phyloP scores from a whole-genome alignment of 257 asterid species.

The Nicotiana obtusifolia region DNA sequence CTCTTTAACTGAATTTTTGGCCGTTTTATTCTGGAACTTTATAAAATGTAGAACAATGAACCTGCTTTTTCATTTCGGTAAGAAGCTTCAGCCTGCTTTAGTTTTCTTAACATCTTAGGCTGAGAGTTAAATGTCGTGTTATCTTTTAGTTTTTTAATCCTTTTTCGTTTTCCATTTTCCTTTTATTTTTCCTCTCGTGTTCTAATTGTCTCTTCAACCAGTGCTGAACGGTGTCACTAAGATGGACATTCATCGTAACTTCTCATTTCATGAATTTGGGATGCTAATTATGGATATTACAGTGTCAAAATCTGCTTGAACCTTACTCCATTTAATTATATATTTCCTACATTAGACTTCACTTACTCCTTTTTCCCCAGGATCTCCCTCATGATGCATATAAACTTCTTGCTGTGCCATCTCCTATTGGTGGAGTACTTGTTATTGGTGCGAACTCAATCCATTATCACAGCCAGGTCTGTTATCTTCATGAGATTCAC shows the following conservation, averaged over 20 bases:
- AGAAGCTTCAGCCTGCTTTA: background rate
- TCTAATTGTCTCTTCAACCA: background rate
- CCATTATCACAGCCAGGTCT: conserved; percentile 97
- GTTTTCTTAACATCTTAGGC: background rate
- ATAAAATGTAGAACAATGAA: background rate
- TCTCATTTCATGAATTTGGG: background rate
- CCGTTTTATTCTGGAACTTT: background rate
- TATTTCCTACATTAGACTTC: conserved; percentile 10
- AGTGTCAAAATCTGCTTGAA: background rate
- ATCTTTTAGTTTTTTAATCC: background rate
- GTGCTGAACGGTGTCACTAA: background rate
- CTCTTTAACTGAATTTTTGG: background rate
- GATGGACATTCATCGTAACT: background rate
- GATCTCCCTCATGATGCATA: conserved; percentile 93
- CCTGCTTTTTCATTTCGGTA: background rate
- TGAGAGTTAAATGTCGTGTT: background rate
- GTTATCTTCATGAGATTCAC: conserved; percentile 11
- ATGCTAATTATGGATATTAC: background rate
- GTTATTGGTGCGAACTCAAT: conserved; percentile 86
- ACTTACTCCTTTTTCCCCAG: conserved; percentile 36
- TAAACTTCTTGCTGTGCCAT: conserved; percentile 99
- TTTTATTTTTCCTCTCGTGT: background rate
- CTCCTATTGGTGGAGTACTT: conserved; percentile 97
- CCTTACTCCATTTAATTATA: background rate
- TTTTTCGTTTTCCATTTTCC: background rate